Conservation (phyloP, 2,329 filamentous ascomycete genomes). For the Penicillium fuscoglaucum region DNA sequence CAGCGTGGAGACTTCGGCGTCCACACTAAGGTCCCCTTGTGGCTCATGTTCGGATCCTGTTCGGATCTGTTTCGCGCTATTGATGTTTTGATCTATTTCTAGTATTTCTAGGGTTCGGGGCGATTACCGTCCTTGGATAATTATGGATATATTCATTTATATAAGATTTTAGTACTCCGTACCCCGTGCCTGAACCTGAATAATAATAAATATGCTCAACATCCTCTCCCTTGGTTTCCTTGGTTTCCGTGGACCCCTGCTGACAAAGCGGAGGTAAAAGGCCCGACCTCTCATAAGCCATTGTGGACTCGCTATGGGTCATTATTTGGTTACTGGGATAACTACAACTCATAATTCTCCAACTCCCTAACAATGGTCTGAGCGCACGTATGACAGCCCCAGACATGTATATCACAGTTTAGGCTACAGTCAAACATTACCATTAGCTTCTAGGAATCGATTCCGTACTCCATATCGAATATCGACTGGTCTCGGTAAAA, state of each 20-base stretch:
- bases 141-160: neutral
- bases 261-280: neutral
- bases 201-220: too few relatives aligned
- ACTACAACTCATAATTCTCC: neutral
- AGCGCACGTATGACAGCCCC: neutral
- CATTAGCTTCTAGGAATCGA: neutral
- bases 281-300: neutral
- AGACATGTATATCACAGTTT: neutral
- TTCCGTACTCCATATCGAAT: neutral
- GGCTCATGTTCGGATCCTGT: neutral
- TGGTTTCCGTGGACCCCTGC: neutral
- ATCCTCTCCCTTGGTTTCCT: neutral
- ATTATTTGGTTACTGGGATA: neutral
- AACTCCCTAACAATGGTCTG: neutral
- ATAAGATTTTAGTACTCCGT: neutral
- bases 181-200: too few relatives aligned
- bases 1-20: conserved; percentile 2
- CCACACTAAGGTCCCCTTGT: neutral
- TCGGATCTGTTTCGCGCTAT: conserved; percentile 5
- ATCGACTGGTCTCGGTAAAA: neutral
- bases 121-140: neutral
- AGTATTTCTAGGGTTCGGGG: conserved; percentile 2
- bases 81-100: conserved; percentile 7
- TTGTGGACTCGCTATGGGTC: neutral
- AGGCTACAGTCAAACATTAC: neutral